Evolutionary conservation across 495 filamentous ascomycete genomes (phyloP), one percentile per base, ranked within the genome.

Genomic region (Echria macrotheca): DNA sequence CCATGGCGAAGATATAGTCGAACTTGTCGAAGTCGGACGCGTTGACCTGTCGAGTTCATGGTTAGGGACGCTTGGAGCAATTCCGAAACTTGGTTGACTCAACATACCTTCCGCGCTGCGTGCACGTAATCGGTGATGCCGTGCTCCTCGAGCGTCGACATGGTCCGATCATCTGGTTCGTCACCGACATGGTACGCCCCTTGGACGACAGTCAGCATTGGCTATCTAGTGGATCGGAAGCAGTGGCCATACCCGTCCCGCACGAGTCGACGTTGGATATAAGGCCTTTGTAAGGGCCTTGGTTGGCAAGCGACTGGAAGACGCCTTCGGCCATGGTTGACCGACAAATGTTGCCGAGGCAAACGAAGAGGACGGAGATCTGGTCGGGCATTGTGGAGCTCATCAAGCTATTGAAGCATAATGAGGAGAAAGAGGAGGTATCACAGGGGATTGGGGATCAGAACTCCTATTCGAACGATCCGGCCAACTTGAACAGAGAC

Each of bases 301-400:
- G 67, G 50, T 73, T 67, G n/a, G 81, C 79, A 5, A 94, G 65
- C 22, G 81, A 78, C 28, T 80, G 81, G 72, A 98, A 96, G 52
- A 93, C 86, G 32, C 84, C 93, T 72, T 96, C 91, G 25, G 91
- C 89, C 93, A 98, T 97, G 2, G 93, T 86, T 2, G 90, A 96
- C 22, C 75, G 75, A 75, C 93, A 98, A 61, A 96, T 96, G 68
- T 98, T 98, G 56, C 93, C 93, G 11, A 98, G 75, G 66, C 93
- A 98, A 56, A 96, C 91, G 66, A 98, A 98, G 36, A 98, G 79
- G 23, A 98, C 84, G 7, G 82, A 93, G 49, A 89, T 72, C 49
- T 60, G 67, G 11, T 65, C 62, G 12, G 64, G 12, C 49, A 66
- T 60, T 10, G 19, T 40, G 44, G 21, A 0, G n/a, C n/a, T n/a